Percentiles rank a stretch among this genome's conserved stretches.
These are phyloP conservation scores for Lentinus brumalis DNA, from an alignment of 768 basidiomycete species.

Conservation along the genomic window DNA sequence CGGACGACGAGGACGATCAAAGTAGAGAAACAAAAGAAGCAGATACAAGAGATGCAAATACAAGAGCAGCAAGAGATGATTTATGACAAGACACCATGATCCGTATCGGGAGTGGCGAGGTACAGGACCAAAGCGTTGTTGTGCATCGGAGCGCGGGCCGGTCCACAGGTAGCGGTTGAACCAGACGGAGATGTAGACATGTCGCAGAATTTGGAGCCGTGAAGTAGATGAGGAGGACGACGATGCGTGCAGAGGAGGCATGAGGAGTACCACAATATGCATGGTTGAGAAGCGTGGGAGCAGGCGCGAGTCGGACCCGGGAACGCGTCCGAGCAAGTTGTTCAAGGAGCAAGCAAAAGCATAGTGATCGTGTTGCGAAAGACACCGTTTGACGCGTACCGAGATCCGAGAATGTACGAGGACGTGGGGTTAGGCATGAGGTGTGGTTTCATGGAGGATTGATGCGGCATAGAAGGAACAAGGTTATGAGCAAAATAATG, in stretches of 20 bases:
- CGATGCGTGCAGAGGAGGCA: neutral
- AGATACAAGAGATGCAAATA: neutral
- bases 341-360: too few relatives aligned
- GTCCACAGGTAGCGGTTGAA: conserved; percentile 3
- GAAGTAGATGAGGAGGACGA: too few relatives aligned
- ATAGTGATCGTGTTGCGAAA: neutral
- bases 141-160: neutral
- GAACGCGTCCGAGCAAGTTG: too few relatives aligned
- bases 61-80: conserved; percentile 6
- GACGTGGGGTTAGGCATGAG: too few relatives aligned
- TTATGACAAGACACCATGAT: neutral
- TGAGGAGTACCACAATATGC: neutral
- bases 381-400: too few relatives aligned
- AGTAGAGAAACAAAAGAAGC: neutral
- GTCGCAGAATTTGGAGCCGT: neutral
- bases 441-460: too few relatives aligned
- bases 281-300: too few relatives aligned
- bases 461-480: neutral
- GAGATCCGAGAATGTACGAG: too few relatives aligned
- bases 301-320: too few relatives aligned
- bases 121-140: neutral
- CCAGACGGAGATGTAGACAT: neutral
- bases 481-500: neutral
- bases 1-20: neutral
- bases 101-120: neutral